These are phyloP conservation scores for Botrytis cinerea DNA, from an alignment of 2,329 filamentous ascomycete species.

Conservation along the genomic window DNA sequence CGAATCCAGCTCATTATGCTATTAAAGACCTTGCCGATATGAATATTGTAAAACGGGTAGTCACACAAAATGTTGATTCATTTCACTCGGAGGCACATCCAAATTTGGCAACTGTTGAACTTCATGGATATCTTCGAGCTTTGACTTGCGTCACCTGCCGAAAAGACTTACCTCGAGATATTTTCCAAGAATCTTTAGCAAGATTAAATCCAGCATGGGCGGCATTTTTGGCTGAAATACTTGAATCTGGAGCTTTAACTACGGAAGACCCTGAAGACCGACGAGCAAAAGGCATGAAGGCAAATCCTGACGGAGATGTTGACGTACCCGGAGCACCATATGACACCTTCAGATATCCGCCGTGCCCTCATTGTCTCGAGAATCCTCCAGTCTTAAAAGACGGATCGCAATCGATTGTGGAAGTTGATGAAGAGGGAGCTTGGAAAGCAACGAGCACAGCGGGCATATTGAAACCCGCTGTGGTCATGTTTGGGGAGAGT, in stretches of 20 bases:
- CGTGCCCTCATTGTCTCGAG: constrained; percentile 77
- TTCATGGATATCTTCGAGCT: constrained; percentile 87
- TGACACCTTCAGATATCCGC: constrained; percentile 84
- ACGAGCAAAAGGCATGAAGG: constrained; percentile 68
- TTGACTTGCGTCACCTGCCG: constrained; percentile 80
- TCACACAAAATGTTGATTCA: constrained; percentile 97
- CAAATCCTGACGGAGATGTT: constrained; percentile 94
- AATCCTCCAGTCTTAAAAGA: constrained; percentile 59
- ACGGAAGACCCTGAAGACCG: constrained; percentile 75
- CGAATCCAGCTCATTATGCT: constrained; percentile 79
- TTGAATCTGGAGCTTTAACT: constrained; percentile 72
- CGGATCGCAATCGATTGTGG: constrained; percentile 58
- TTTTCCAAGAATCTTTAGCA: constrained; percentile 76
- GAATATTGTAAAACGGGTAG: constrained; percentile 72
- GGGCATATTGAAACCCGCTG: constrained; percentile 87
- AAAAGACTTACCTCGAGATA: constrained; percentile 66
- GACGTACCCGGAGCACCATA: constrained; percentile 87
- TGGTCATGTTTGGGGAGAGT: constrained; percentile 95
- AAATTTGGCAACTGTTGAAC: constrained; percentile 71
- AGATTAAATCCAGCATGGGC: constrained; percentile 85
- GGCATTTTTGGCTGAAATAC: constrained; percentile 69
- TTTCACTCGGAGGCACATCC: constrained; percentile 84
- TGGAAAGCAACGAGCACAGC: constrained; percentile 67
- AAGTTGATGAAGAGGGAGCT: constrained; percentile 78
- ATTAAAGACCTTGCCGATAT: constrained; percentile 70